These are phyloP conservation scores for Didymella lethalis DNA, from an alignment of 2,329 filamentous ascomycete genomes.

Conservation along the genomic window DNA sequence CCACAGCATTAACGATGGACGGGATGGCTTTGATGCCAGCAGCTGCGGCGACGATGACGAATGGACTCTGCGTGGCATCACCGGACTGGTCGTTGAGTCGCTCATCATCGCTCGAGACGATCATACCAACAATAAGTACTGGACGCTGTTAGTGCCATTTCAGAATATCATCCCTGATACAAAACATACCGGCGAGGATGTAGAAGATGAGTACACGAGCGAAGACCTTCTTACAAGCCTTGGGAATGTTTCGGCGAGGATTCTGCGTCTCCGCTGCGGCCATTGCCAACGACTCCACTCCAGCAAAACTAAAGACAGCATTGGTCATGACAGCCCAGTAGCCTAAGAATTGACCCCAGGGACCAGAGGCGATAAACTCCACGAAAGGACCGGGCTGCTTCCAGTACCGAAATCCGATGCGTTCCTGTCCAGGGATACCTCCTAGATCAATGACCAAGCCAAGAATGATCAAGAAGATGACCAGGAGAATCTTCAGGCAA, in stretches of 20 bases:
- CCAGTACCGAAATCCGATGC: slow-evolving; percentile 72
- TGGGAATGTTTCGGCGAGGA: slow-evolving; percentile 56
- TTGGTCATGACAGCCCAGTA: slow-evolving; percentile 63
- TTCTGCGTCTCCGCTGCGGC: slow-evolving; percentile 43
- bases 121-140: slow-evolving; percentile 63
- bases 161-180: not conserved
- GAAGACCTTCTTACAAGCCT: slow-evolving; percentile 62
- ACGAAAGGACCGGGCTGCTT: slow-evolving; percentile 64
- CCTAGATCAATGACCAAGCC: slow-evolving; percentile 42
- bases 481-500: slow-evolving; percentile 54
- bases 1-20: slow-evolving; percentile 76
- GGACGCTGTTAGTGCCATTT: not conserved
- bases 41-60: slow-evolving; percentile 70
- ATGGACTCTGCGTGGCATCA: slow-evolving; percentile 39
- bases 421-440: slow-evolving; percentile 38
- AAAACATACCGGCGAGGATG: slow-evolving; percentile 39
- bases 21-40: slow-evolving; percentile 73
- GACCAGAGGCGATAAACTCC: slow-evolving; percentile 58
- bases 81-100: slow-evolving; percentile 56
- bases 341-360: slow-evolving; percentile 68
- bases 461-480: slow-evolving; percentile 40
- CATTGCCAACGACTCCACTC: slow-evolving; percentile 41
- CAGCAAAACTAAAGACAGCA: slow-evolving; percentile 51
- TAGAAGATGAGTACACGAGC: slow-evolving; percentile 65
- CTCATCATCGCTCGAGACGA: slow-evolving; percentile 61